phyloP scores from a whole-genome alignment of 805 yeast species.

The Starmerella sp. region DNA sequence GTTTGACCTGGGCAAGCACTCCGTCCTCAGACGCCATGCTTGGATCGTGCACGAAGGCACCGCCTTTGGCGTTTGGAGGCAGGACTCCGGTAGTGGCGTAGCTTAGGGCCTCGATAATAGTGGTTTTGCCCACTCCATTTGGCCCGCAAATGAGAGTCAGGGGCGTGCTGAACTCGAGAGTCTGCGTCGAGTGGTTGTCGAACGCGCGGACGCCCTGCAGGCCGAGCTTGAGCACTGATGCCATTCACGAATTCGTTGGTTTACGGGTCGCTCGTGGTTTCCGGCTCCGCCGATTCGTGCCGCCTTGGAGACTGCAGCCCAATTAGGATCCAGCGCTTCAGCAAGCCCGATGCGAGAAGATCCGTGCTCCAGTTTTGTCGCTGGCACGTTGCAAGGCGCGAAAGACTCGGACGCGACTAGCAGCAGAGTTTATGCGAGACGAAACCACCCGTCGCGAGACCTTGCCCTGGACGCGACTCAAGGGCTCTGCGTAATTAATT shows the following conservation, averaged over 20 bases:
- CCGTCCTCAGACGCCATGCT: slow-evolving; percentile 51
- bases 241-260: slow-evolving; percentile 11
- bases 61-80: slow-evolving; percentile 93
- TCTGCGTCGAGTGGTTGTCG: slow-evolving; percentile 71
- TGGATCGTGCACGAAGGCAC: slow-evolving; percentile 94
- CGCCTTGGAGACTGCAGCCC: too few species aligned
- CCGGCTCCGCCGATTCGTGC: too few species aligned
- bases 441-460: not conserved
- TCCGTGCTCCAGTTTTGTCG: too few species aligned
- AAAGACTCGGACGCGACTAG: not conserved
- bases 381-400: too few species aligned
- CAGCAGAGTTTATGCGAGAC: not conserved
- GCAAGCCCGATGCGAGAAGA: too few species aligned
- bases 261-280: too few species aligned
- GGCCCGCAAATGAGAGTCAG: slow-evolving; percentile 89
- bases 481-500: too few species aligned
- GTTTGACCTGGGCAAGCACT: slow-evolving; percentile 80
- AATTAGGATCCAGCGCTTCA: too few species aligned
- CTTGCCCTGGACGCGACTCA: not conserved
- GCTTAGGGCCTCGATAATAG: slow-evolving; percentile 85
- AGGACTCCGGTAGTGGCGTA: slow-evolving; percentile 92
- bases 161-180: slow-evolving; percentile 82
- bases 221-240: slow-evolving; percentile 38
- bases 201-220: slow-evolving; percentile 88
- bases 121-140: slow-evolving; percentile 94